Evolutionary conservation across 805 yeast species (phyloP), one percentile per base, ranked within the genome.

Genomic region (Teunomyces lycoperdinae): DNA sequence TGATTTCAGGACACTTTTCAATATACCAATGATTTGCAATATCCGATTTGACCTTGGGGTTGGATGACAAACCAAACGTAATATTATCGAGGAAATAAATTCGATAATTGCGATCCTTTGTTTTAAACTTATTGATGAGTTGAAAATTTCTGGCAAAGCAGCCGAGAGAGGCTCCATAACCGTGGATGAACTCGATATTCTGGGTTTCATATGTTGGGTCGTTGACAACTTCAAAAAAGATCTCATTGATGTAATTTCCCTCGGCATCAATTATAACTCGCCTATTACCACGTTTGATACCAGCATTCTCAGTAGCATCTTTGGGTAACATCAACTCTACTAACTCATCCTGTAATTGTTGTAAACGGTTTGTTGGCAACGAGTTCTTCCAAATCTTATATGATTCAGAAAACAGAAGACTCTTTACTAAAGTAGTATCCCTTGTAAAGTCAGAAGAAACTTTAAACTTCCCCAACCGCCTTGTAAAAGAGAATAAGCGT

Each of bases 131-230:
- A 50, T 58, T 70, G 42, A 80, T 59, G 7, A 73, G 58, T 48
- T 74, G 75, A 47, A 78, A 72, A 50, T 80, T 80, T 44, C 81
- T 68, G 29, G 80, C 81, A 67, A 78, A 80, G 63, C 82, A 78
- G 2, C 83, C 83, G 13, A 71, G 59, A 0, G 81, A 71, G 1
- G 84, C 82, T 0, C 81, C 84, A 59, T 77, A 80, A 0, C 85
- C 85, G 55, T 80, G 85, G 16, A 80, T 47, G 64, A 80, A 73
- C 3, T 79, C 84, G 17, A 80, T 51, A 57, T 78, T 69, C 48
- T 66, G 77, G 0, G 66, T 59, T 3, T 48, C 48, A 9, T 47
- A 52, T 1, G 31, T 32, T 4, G 61, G 50, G 45, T 58, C 52
- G 46, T 71, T 67, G 16, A 50, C 50, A 16, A 73, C 56, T 28